phyloP scores from a whole-genome alignment of 1,139 yeast species.

The Meyerozyma athensensis region DNA sequence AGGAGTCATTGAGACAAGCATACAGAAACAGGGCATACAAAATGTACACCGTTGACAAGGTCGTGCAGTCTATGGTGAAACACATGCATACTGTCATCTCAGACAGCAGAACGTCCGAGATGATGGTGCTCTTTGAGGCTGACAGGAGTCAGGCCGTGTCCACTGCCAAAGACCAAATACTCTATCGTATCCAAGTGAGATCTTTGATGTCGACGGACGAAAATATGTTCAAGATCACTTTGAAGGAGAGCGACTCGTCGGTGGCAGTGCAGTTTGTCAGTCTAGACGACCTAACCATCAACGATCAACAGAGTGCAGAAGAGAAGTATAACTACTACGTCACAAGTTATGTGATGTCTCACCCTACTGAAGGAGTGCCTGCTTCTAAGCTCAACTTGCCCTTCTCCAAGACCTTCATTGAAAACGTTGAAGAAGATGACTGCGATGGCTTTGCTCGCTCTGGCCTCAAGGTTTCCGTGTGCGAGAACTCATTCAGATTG shows the following conservation, averaged over 20 bases:
- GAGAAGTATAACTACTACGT: constrained; percentile 90
- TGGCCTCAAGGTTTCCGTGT: constrained; percentile 74
- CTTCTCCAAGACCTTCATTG: constrained; percentile 60
- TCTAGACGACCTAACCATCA: constrained; percentile 79
- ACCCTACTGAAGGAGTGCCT: constrained; percentile 96
- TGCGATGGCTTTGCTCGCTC: constrained; percentile 67
- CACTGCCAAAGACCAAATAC: constrained; percentile 81
- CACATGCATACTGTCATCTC: constrained; percentile 78
- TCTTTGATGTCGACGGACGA: constrained; percentile 78
- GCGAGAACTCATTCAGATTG: constrained; percentile 73
- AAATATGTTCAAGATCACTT: constrained; percentile 84
- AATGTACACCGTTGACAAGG: constrained; percentile 89
- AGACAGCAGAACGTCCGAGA: constrained; percentile 79
- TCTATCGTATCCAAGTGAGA: constrained; percentile 86
- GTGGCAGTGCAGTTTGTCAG: constrained; percentile 84
- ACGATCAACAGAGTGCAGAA: constrained; percentile 68
- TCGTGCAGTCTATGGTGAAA: constrained; percentile 82
- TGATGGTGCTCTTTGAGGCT: constrained; percentile 72
- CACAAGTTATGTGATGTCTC: constrained; percentile 89
- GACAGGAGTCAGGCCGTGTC: constrained; percentile 65
- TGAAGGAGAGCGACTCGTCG: constrained; percentile 46
- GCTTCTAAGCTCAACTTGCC: constrained; percentile 73
- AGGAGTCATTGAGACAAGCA: constrained; percentile 92
- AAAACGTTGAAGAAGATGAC: constrained; percentile 52
- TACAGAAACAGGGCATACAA: constrained; percentile 91